Evolutionary conservation across 177 flowering plant genomes (phyloP), one percentile per base, ranked within the genome.

Genomic region (Tripterygium wilfordii): DNA sequence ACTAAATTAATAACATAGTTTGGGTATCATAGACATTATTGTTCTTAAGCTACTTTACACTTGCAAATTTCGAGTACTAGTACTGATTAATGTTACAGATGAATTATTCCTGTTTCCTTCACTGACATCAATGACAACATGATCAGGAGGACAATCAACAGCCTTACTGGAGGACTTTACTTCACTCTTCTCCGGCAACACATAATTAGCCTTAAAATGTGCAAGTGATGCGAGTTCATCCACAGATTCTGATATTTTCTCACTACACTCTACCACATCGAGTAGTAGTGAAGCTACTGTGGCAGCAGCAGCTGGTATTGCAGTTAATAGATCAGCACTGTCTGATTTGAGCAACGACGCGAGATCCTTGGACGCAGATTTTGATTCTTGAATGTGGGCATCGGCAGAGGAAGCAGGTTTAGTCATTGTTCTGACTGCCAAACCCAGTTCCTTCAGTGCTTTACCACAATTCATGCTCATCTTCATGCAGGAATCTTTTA

Each of bases 261-360:
- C 78, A 0, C 58, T 62, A 57, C 69, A 64, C 17, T 13, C 2
- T 10, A 69, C 64, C 8, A 72, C 57, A 33, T 79, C 85, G 8
- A 68, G 42, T 7, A 77, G 72, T 9, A 79, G 37, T 0, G 81
- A 72, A 14, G 76, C 67, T 1, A 74, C 75, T 4, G 80, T 59
- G 3, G 67, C 66, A 0, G 49, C 61, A 2, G 67, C 66, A 0
- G 49, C 61, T n/a, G 70, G 66, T 2, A 70, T 44, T 5, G 77
- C 47, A 5, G 48, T 56, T 18, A 61, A 20, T 18, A 67, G 58
- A 28, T 69, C 65, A 17, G 29, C 5, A 14, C 3, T 42, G 12
- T 68, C 63, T 26, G 61, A 38, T 45, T 63, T 51, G 14, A 70
- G 67, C 13, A 60, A 26, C 0, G 68, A 57, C 10, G 53, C 65